Evolutionary conservation across 768 basidiomycete genomes (phyloP).

Genomic region (Agrocybe pediades): DNA sequence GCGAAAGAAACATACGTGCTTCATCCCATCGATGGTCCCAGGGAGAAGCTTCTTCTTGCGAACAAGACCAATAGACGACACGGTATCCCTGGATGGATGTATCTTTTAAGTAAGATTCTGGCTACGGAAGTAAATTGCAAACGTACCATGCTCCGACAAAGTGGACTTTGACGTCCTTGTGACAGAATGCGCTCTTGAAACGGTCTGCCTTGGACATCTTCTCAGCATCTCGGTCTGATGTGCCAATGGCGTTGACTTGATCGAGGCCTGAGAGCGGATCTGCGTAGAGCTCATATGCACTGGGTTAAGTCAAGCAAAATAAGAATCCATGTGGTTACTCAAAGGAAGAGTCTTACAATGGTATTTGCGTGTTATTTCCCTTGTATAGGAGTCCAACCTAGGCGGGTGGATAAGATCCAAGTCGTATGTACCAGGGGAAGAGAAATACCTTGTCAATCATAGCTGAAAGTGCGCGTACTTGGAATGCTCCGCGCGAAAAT

Average conservation of each 20-base stretch:
- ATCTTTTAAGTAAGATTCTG: no score
- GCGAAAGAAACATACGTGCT: constrained; percentile 33
- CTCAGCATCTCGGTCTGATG: neutral
- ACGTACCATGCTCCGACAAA: constrained; percentile 13
- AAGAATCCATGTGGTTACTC: neutral
- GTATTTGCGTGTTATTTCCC: constrained; percentile 39
- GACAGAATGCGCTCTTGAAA: constrained; percentile 22
- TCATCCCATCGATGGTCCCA: constrained; percentile 20
- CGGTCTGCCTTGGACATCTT: constrained; percentile 8
- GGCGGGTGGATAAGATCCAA: neutral
- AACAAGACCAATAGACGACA: constrained; percentile 31
- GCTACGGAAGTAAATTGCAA: neutral
- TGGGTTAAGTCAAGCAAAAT: neutral
- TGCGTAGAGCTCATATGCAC: constrained; percentile 18
- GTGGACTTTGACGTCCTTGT: constrained; percentile 28
- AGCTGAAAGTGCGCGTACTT: neutral
- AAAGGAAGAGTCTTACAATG: constrained; percentile 7
- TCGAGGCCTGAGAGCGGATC: neutral
- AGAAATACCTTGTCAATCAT: constrained; percentile 41
- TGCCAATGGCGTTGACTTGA: neutral
- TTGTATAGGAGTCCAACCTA: constrained; percentile 44
- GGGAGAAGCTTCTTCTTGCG: constrained; percentile 17
- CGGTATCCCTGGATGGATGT: constrained; percentile 29
- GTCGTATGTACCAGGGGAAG: neutral
- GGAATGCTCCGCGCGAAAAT: neutral